Base-by-base conservation (phyloP, 345 rosid genomes). In the Adansonia digitata region DNA sequence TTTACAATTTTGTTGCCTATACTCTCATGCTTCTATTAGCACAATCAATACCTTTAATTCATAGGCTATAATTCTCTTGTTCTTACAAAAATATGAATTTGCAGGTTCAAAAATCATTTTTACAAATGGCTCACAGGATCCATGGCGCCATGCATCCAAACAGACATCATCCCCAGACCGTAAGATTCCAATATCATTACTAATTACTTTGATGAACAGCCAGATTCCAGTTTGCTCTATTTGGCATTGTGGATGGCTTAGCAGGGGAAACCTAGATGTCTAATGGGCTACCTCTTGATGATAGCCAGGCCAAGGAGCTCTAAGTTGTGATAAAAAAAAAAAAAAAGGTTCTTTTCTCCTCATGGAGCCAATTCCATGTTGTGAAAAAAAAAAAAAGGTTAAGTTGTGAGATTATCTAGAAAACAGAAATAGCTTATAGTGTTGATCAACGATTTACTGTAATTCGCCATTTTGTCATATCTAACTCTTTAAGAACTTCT, bases 111-210 rank as follows among this genome's bases (percentile, higher is more conserved):
- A 84, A 85, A 89, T 94, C 61, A 77, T 94, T 37, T 94, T 92
- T 74, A 82, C 97, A 55, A 92, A 92, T 73, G 97, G 98, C 49
- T 92, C 90, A 75, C 89, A 94, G 81, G 98, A 94, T 85, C 98
- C 98, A 62, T 94, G 97, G 98, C 94, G 97, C 9, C 97, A 87
- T 82, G 98, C 97, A 77, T 89, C 97, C 29, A 94, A 89, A 77
- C 87, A 89, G 79, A 83, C 71, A 49, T 90, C 97, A 64, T 88
- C 97, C 13, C 81, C 84, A 17, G 96, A 85, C 35, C 74, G 98
- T 94, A 84, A 80, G 89, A 84, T 62, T 77, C 24, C 55, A 9
- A 17, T 69, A 74, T 20, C 22, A 29, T 48, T 69, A 48, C 57
- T 57, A 9, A 40, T 69, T 69, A 69, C 42, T 48, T 69, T 48